Conservation (phyloP, 805 yeast species). For the Cyberlindnera misumaiensis region DNA sequence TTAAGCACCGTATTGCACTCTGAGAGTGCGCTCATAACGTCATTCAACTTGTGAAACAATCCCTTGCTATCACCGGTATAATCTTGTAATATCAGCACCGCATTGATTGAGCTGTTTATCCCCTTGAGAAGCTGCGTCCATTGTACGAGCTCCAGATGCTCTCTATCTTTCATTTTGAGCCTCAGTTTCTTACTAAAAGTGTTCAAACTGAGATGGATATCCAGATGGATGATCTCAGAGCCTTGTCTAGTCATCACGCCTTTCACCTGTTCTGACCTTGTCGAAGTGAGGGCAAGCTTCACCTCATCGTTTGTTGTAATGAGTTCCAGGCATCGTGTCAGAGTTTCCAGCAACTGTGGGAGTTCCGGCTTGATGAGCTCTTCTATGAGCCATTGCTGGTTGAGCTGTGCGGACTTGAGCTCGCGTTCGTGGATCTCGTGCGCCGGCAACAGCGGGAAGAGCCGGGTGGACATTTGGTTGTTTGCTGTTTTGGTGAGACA, state of each 20-base stretch:
- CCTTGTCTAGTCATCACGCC: conserved; percentile 57
- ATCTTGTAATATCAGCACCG: conserved; percentile 26
- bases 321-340: conserved; percentile 33
- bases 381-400: conserved; percentile 41
- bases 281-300: conserved; percentile 51
- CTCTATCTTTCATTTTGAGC: conserved; percentile 31
- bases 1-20: conserved; percentile 32
- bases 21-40: conserved; percentile 20
- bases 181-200: conserved; percentile 34
- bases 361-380: conserved; percentile 41
- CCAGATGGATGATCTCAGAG: conserved; percentile 42
- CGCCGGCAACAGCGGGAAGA: conserved; percentile 25
- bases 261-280: conserved; percentile 48
- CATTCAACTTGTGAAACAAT: conserved; percentile 15
- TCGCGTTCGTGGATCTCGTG: conserved; percentile 5
- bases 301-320: conserved; percentile 34
- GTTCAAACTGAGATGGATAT: conserved; percentile 31
- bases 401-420: conserved; percentile 15
- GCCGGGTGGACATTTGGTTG: conserved; percentile 26
- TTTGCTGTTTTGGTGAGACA: too few species aligned
- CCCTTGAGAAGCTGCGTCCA: conserved; percentile 29
- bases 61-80: conserved; percentile 5
- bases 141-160: conserved; percentile 34
- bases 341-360: conserved; percentile 39
- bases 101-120: conserved; percentile 20